A percentile compares a stretch with the other conserved stretches of the same genome.
phyloP scores from a whole-genome alignment of 192 early-diverging fungal species.

The Backusella circina region DNA sequence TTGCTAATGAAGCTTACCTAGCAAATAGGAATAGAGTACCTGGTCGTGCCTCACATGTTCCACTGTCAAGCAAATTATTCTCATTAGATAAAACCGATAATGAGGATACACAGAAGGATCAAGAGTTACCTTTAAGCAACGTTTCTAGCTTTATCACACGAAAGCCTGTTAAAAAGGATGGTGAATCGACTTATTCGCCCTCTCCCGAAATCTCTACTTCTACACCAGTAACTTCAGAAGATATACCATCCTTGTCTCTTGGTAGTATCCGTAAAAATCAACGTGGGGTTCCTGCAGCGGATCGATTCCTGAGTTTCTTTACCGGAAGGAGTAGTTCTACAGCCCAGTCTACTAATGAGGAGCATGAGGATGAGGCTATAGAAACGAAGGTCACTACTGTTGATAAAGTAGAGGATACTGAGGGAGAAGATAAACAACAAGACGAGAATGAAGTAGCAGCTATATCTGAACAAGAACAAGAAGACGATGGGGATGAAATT shows the following conservation, averaged over 20 bases:
- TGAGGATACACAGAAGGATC: neutral
- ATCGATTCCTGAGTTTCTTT: constrained; percentile 2
- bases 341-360: neutral
- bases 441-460: neutral
- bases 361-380: neutral
- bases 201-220: neutral
- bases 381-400: neutral
- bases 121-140: neutral
- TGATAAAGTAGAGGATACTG: neutral
- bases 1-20: neutral
- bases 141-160: constrained; percentile 3
- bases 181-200: neutral
- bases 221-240: neutral
- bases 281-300: neutral
- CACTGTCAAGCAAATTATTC: neutral
- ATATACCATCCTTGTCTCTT: neutral
- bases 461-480: neutral
- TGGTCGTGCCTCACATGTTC: neutral
- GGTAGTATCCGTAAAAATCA: constrained; percentile 6
- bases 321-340: neutral
- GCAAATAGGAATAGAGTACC: neutral
- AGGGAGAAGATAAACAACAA: neutral
- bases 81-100: neutral
- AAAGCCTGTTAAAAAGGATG: constrained; percentile 1
- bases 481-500: neutral